phyloP scores from a whole-genome alignment of 352 stramenopile genomes.

The Globisporangium irregulare region DNA sequence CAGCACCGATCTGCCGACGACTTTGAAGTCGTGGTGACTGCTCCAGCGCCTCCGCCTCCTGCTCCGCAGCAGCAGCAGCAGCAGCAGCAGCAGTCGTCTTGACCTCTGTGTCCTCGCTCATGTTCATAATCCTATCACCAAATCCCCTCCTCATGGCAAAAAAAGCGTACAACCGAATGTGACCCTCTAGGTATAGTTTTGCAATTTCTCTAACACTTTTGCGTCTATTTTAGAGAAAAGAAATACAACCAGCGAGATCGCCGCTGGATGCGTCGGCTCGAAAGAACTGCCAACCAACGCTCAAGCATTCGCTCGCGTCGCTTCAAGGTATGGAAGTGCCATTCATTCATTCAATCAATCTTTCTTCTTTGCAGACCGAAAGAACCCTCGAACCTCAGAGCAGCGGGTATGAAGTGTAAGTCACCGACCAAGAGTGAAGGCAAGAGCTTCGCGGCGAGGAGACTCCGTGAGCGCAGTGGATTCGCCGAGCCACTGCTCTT shows the following conservation, averaged over 20 bases:
- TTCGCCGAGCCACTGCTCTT: conserved; percentile 1
- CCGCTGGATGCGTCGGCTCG: neutral
- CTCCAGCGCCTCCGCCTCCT: neutral
- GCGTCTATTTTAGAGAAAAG: conserved; percentile 4
- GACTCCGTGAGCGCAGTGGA: neutral
- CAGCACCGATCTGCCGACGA: conserved; percentile 2
- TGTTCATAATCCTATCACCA: conserved; percentile 2
- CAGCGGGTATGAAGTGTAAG: neutral
- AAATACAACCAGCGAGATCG: conserved; percentile 2
- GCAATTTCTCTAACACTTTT: conserved; percentile 1
- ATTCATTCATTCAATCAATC: neutral
- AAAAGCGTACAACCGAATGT: neutral
- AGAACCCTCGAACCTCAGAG: neutral
- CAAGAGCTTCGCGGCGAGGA: conserved; percentile 4
- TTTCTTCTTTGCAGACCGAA: neutral
- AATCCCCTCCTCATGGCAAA: neutral
- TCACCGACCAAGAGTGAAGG: neutral
- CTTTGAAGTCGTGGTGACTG: conserved; percentile 10
- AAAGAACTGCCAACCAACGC: neutral
- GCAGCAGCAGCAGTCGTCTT: neutral
- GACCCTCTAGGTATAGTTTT: conserved; percentile 2
- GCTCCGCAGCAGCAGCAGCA: neutral
- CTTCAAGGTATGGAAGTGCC: neutral
- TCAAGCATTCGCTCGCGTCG: neutral
- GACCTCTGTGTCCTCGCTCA: neutral